Conservation (phyloP, 306 rosid genomes). For the Ceratonia siliqua region DNA sequence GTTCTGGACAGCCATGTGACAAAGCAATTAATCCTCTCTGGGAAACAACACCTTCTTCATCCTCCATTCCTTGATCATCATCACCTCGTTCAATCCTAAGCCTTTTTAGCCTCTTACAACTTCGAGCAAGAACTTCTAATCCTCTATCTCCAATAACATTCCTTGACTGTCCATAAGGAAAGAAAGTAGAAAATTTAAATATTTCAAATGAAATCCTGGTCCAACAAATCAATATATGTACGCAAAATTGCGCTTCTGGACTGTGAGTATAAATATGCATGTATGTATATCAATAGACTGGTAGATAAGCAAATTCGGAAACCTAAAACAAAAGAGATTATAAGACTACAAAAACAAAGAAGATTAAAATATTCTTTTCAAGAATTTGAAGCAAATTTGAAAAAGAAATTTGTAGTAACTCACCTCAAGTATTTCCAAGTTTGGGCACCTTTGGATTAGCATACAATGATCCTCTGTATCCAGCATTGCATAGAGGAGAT, state of each 20-base stretch:
- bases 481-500: slow-evolving; percentile 81
- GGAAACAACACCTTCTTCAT: slow-evolving; percentile 81
- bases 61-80: slow-evolving; percentile 92
- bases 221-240: background rate
- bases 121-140: slow-evolving; percentile 70
- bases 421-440: slow-evolving; percentile 90
- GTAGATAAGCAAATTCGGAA: background rate
- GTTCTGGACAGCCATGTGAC: slow-evolving; percentile 79
- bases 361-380: background rate
- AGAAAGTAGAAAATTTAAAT: slow-evolving; percentile 18
- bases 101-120: slow-evolving; percentile 72
- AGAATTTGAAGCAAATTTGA: background rate
- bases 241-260: background rate
- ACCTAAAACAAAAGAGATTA: background rate
- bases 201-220: slow-evolving; percentile 9
- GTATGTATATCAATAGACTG: slow-evolving; percentile 1
- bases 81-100: slow-evolving; percentile 94
- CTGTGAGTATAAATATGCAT: background rate
- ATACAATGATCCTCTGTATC: slow-evolving; percentile 88
- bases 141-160: slow-evolving; percentile 96
- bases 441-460: slow-evolving; percentile 82
- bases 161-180: slow-evolving; percentile 66
- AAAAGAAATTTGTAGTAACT: slow-evolving; percentile 30
- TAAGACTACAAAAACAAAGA: background rate
- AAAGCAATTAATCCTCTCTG: slow-evolving; percentile 85